Evolutionary conservation across 352 stramenopile species (phyloP).

Genomic region (Phytophthora rubi): DNA sequence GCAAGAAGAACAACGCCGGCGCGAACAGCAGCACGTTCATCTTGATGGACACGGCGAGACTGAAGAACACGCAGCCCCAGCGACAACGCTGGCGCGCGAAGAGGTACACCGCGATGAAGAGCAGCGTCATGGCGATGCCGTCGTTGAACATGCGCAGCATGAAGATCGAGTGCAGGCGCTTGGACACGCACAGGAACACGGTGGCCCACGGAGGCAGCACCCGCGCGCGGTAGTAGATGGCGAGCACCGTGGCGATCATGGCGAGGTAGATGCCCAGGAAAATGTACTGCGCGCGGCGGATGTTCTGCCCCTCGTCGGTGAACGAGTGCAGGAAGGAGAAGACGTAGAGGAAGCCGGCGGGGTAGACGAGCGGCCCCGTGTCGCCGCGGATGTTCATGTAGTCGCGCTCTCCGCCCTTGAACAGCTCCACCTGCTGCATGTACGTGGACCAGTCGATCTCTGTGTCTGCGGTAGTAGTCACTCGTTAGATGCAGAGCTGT

Average conservation of each 20-base stretch:
- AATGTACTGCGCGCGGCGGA: constrained; percentile 92
- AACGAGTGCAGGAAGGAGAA: constrained; percentile 94
- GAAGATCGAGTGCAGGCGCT: constrained; percentile 98
- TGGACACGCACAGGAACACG: constrained; percentile 93
- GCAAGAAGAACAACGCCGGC: constrained; percentile 95
- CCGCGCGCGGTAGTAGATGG: constrained; percentile 86
- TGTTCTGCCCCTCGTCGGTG: constrained; percentile 86
- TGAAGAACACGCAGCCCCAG: constrained; percentile 94
- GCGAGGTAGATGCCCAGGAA: constrained; percentile 96
- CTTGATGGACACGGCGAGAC: constrained; percentile 97
- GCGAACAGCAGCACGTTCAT: constrained; percentile 99
- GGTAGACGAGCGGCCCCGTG: constrained; percentile 98
- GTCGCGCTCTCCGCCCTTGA: constrained; percentile 94
- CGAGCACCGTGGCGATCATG: constrained; percentile 88
- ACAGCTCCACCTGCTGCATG: constrained; percentile 97
- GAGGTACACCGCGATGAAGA: constrained; percentile 94
- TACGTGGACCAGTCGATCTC: constrained; percentile 99
- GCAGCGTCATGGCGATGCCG: constrained; percentile 94
- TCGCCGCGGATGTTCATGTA: constrained; percentile 96
- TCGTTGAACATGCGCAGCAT: constrained; percentile 99
- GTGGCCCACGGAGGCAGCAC: constrained; percentile 89
- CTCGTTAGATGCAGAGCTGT: background rate
- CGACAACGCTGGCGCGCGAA: constrained; percentile 86
- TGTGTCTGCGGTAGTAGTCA: constrained; percentile 80
- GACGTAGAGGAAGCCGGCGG: constrained; percentile 97